Evolutionary conservation across 2,329 filamentous ascomycete species (phyloP).

Genomic region (Beauveria medogensis): DNA sequence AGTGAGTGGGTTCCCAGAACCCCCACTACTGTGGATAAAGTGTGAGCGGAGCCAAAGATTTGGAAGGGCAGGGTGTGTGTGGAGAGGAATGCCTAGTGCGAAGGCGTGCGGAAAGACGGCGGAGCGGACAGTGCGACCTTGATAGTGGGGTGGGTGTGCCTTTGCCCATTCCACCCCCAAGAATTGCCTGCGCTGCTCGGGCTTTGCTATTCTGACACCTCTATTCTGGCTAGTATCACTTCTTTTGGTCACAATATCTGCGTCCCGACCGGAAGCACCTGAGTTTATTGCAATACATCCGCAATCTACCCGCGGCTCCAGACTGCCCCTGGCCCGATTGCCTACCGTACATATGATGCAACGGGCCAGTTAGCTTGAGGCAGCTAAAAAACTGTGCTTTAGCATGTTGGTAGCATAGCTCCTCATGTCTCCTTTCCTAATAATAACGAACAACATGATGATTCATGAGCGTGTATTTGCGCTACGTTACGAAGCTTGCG

Average conservation of each 20-base stretch:
- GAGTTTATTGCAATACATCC: background rate
- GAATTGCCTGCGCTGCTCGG: background rate
- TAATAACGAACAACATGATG: background rate
- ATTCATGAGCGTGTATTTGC: background rate
- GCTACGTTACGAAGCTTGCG: background rate
- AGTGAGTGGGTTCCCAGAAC: background rate
- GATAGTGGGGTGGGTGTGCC: background rate
- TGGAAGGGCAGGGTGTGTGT: conserved; percentile 1
- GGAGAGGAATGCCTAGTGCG: background rate
- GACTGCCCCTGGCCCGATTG: background rate
- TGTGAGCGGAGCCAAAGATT: conserved; percentile 7
- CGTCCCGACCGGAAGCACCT: background rate
- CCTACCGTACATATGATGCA: background rate
- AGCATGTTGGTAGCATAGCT: background rate
- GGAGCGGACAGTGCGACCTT: background rate
- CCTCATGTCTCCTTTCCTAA: background rate
- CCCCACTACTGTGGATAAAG: conserved; percentile 2
- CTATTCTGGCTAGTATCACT: background rate
- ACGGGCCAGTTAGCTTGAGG: background rate
- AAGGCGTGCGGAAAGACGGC: background rate
- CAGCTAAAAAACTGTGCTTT: background rate
- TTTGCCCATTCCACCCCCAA: background rate
- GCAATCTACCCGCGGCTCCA: background rate
- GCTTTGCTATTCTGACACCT: background rate
- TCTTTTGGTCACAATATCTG: background rate